phyloP scores from a whole-genome alignment of 1,139 yeast species.

The Magnusiomyces starmeri region DNA sequence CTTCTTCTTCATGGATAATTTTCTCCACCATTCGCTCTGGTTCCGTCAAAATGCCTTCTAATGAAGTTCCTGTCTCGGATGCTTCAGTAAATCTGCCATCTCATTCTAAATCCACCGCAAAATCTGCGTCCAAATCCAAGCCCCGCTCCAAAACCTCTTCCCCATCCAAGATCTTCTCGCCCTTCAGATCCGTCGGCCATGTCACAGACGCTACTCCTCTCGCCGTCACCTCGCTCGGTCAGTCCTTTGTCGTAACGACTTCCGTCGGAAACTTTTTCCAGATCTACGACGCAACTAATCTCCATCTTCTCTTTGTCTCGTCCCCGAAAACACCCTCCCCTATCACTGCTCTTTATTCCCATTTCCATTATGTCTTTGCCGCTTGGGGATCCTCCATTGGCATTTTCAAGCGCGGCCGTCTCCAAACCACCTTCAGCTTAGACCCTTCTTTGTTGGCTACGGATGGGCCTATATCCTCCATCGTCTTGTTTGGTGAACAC shows the following conservation, averaged over 20 bases:
- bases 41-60: not conserved
- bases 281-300: conserved; percentile 84
- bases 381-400: conserved; percentile 64
- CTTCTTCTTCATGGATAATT: no score
- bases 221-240: conserved; percentile 82
- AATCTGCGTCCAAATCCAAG: conserved; percentile 4
- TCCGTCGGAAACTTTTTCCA: conserved; percentile 88
- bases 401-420: conserved; percentile 72
- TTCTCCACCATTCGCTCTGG: no score
- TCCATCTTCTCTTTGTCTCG: conserved; percentile 81
- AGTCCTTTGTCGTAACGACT: conserved; percentile 80
- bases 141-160: conserved; percentile 7
- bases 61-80: not conserved
- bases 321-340: conserved; percentile 63
- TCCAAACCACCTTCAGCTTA: conserved; percentile 48
- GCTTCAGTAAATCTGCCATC: not conserved
- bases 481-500: conserved; percentile 73
- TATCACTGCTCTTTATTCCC: conserved; percentile 70
- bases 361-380: conserved; percentile 78
- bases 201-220: conserved; percentile 67
- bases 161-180: conserved; percentile 34
- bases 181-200: conserved; percentile 45
- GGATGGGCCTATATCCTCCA: conserved; percentile 38
- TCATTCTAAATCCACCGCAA: not conserved
- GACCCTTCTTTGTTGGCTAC: conserved; percentile 19